Percentiles rank a stretch among this genome's conserved stretches.
phyloP scores from a whole-genome alignment of 495 filamentous ascomycete species.

The Rostrohypoxylon terebratum region DNA sequence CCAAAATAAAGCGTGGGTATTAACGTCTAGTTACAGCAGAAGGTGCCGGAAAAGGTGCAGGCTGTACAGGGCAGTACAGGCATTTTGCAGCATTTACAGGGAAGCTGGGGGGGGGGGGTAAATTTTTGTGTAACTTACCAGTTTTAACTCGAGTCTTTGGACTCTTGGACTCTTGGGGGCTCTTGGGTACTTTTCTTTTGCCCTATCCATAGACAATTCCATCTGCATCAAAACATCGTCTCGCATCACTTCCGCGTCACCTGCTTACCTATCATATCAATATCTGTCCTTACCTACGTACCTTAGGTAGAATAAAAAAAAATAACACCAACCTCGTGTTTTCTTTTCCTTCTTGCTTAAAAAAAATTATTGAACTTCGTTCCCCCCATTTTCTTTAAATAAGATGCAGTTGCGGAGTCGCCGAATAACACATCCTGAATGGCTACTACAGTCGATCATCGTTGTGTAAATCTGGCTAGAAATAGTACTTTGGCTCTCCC shows the following conservation, averaged over 20 bases:
- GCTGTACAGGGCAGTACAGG: not conserved
- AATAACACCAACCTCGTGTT: constrained; percentile 29
- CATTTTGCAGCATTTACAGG: not conserved
- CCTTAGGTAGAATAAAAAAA: constrained; percentile 1
- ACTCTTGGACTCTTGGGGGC: no score
- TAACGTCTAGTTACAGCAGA: constrained; percentile 15
- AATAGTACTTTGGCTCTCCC: constrained; percentile 27
- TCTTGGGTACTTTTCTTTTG: constrained; percentile 19
- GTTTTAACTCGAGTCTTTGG: constrained; percentile 27
- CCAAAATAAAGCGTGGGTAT: constrained; percentile 11
- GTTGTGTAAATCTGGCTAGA: constrained; percentile 38
- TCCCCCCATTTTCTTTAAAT: constrained; percentile 7
- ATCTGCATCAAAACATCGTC: constrained; percentile 38
- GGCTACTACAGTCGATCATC: constrained; percentile 37
- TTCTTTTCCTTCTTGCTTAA: not conserved
- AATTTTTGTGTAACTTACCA: constrained; percentile 30
- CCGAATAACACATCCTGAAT: constrained; percentile 39
- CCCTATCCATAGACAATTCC: constrained; percentile 31
- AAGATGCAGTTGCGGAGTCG: constrained; percentile 37
- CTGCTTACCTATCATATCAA: constrained; percentile 39
- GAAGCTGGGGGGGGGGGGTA: not conserved
- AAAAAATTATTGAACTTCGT: constrained; percentile 12
- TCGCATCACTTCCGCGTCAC: constrained; percentile 45
- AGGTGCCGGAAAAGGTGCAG: not conserved
- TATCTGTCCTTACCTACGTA: constrained; percentile 29